Conservation (phyloP, 495 filamentous ascomycete genomes). For the Annulohypoxylon moriforme region DNA sequence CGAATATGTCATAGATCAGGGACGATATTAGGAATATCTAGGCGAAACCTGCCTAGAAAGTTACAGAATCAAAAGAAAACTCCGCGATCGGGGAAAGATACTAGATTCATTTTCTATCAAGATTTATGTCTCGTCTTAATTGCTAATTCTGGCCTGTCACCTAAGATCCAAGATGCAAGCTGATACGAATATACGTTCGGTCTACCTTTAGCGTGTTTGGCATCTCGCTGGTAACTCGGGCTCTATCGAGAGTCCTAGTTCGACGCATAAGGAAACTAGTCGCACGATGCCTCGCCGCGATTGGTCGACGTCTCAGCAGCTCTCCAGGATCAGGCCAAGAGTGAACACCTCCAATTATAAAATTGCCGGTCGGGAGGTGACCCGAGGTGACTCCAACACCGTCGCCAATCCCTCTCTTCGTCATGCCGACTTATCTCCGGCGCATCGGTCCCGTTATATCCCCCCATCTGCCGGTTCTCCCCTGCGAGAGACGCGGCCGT, state of each 20-base stretch:
- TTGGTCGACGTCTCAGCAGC: conserved; percentile 1
- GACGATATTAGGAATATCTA: not conserved
- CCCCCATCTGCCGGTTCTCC: conserved; percentile 32
- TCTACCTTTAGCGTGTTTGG: not conserved
- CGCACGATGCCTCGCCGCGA: conserved; percentile 1
- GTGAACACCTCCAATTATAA: conserved; percentile 29
- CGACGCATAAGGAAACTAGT: conserved; percentile 14
- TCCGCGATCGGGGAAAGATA: not conserved
- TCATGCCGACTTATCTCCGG: conserved; percentile 37
- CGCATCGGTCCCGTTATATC: not conserved
- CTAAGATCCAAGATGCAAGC: not conserved
- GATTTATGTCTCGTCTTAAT: not conserved
- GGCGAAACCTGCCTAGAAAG: not conserved
- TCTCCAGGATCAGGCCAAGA: conserved; percentile 26
- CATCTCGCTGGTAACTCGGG: not conserved
- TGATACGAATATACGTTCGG: not conserved
- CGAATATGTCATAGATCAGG: not conserved
- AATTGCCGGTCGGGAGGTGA: conserved; percentile 35
- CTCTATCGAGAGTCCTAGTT: not conserved
- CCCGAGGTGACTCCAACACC: conserved; percentile 10
- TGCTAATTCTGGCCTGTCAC: not conserved
- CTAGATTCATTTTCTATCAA: conserved; percentile 9
- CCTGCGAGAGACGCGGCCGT: conserved; percentile 11
- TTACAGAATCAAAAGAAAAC: not conserved
- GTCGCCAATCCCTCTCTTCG: conserved; percentile 6